Evolutionary conservation across 2,329 filamentous ascomycete species (phyloP).

Genomic region (Arthrinium phaeospermum): DNA sequence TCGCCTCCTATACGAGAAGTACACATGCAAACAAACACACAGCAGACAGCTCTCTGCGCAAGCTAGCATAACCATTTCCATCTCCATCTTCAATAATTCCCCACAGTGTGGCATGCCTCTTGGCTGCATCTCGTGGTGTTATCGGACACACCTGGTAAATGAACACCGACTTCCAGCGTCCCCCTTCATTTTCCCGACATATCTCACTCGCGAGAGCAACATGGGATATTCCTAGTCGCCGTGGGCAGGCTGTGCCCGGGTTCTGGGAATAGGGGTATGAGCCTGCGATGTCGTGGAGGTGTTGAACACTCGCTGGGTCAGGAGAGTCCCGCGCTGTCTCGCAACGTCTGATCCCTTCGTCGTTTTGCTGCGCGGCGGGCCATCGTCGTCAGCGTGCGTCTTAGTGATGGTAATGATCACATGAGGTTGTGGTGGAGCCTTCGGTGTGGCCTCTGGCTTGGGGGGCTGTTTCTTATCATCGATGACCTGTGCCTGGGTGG

Average conservation of each 20-base stretch:
- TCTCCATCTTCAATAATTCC: not conserved
- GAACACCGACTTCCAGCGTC: not conserved
- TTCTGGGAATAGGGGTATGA: not conserved
- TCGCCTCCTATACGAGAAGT: not conserved
- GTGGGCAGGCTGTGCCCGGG: not conserved
- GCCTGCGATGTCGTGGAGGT: not conserved
- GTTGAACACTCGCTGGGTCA: not conserved
- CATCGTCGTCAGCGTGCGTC: not conserved
- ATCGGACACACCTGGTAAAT: not conserved
- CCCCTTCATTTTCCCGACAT: not conserved
- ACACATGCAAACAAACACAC: not conserved
- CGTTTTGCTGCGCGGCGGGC: not conserved
- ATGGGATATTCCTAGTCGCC: not conserved
- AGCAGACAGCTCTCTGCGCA: not conserved
- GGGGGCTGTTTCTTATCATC: not conserved
- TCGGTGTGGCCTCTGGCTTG: not conserved
- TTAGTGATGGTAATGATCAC: not conserved
- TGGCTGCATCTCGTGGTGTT: not conserved
- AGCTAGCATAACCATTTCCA: not conserved
- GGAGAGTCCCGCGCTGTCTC: not conserved
- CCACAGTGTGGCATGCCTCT: not conserved
- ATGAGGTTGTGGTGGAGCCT: not conserved
- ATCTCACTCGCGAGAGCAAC: not conserved
- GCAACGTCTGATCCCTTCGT: not conserved
- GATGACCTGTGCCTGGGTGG: not conserved